A percentile compares a stretch with the other conserved stretches of the same genome.
Conservation (phyloP, 148 eudicot genomes). For the Nepenthes mirabilis region DNA sequence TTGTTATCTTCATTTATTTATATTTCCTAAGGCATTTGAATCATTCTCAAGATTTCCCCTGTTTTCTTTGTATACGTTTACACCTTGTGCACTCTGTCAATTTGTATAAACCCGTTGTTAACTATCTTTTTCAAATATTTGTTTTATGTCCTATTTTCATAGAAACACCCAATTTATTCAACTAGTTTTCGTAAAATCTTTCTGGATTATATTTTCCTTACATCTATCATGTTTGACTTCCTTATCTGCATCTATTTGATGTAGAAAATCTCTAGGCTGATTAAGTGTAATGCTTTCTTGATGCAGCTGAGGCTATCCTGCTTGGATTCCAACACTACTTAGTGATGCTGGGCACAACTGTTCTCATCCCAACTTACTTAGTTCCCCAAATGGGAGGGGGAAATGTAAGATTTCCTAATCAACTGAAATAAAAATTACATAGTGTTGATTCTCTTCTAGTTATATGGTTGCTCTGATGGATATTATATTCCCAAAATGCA, state of each 20-base stretch:
- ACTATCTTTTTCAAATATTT: too few relatives aligned
- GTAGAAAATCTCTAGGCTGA: conserved; percentile 7
- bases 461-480: too few relatives aligned
- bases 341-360: conserved; percentile 88
- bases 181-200: neutral
- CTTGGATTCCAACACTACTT: conserved; percentile 89
- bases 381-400: conserved; percentile 92
- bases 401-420: conserved; percentile 28
- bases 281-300: neutral
- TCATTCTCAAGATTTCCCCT: neutral
- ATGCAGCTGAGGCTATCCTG: conserved; percentile 70
- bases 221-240: neutral
- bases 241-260: neutral
- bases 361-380: conserved; percentile 65
- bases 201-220: neutral
- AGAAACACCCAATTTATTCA: too few relatives aligned
- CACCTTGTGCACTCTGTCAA: neutral
- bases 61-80: neutral
- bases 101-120: too few relatives aligned
- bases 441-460: too few relatives aligned
- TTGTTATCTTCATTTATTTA: neutral
- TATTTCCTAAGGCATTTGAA: neutral
- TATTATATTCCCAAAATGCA: too few relatives aligned
- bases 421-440: neutral
- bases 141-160: too few relatives aligned